These are phyloP conservation scores for Geopyxis carbonaria DNA, from an alignment of 495 filamentous ascomycete genomes.

Conservation along the genomic window DNA sequence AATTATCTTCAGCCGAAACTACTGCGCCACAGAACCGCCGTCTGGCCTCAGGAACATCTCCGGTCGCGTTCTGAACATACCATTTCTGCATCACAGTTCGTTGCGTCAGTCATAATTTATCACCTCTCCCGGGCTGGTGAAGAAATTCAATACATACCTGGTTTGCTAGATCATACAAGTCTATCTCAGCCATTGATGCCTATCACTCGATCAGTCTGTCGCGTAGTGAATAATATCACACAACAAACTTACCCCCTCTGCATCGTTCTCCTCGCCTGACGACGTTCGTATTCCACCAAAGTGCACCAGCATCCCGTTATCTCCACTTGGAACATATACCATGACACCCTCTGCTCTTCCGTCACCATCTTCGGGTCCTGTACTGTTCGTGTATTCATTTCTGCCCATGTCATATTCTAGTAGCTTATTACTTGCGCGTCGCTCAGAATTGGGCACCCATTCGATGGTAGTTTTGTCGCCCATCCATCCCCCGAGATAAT, in stretches of 20 bases:
- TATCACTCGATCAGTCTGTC: too few relatives aligned
- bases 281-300: conserved; percentile 35
- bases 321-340: conserved; percentile 35
- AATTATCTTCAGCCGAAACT: conserved; percentile 36
- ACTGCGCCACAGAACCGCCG: conserved; percentile 39
- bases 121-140: too few relatives aligned
- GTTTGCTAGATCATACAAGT: too few relatives aligned
- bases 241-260: too few relatives aligned
- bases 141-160: too few relatives aligned
- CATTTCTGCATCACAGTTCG: too few relatives aligned
- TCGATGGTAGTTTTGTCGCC: conserved; percentile 30
- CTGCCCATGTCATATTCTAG: conserved; percentile 32
- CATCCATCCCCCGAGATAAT: conserved; percentile 35
- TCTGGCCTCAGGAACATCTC: conserved; percentile 30
- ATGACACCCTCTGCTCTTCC: conserved; percentile 32
- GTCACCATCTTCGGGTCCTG: conserved; percentile 31
- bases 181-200: too few relatives aligned
- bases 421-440: conserved; percentile 27
- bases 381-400: conserved; percentile 29
- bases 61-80: conserved; percentile 37
- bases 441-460: conserved; percentile 30
- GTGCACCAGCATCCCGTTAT: conserved; percentile 36
- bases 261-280: too few relatives aligned
- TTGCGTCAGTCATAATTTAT: too few relatives aligned
- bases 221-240: too few relatives aligned